Conservation (phyloP, 768 basidiomycete genomes). For the Coprinopsis marcescibilis region DNA sequence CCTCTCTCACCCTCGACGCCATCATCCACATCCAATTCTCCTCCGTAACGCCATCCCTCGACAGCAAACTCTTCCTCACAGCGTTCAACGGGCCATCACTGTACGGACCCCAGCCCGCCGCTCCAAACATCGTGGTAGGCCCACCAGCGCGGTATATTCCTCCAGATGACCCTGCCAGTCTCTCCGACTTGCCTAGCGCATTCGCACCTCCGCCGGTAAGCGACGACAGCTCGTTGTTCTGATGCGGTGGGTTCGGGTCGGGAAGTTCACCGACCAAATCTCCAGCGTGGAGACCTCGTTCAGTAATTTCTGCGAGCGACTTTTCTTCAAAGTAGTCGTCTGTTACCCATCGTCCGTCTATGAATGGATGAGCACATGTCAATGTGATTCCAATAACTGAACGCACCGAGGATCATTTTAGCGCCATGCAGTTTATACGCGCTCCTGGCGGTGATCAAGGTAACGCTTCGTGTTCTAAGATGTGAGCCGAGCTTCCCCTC, state of each 20-base stretch:
- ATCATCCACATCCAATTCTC: slow-evolving; percentile 93
- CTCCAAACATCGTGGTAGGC: slow-evolving; percentile 88
- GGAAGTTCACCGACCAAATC: slow-evolving; percentile 80
- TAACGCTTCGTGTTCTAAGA: slow-evolving; percentile 86
- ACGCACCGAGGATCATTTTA: slow-evolving; percentile 79
- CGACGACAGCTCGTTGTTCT: slow-evolving; percentile 38
- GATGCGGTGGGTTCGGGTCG: slow-evolving; percentile 57
- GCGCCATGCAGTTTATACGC: slow-evolving; percentile 93
- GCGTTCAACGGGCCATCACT: slow-evolving; percentile 83
- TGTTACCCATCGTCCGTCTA: slow-evolving; percentile 87
- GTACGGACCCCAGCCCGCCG: slow-evolving; percentile 78
- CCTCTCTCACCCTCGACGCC: slow-evolving; percentile 57
- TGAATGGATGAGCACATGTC: neutral
- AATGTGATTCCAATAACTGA: neutral
- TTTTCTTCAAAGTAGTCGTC: slow-evolving; percentile 97
- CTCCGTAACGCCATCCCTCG: slow-evolving; percentile 74
- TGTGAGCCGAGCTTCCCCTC: slow-evolving; percentile 86
- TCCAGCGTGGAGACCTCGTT: slow-evolving; percentile 78
- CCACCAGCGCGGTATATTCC: slow-evolving; percentile 88
- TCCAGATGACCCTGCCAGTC: slow-evolving; percentile 40
- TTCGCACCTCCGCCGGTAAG: slow-evolving; percentile 29
- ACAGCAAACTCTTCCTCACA: slow-evolving; percentile 73
- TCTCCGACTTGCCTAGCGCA: slow-evolving; percentile 32
- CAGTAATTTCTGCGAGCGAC: slow-evolving; percentile 65
- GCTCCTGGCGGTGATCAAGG: slow-evolving; percentile 87